Evolutionary conservation across 768 basidiomycete genomes (phyloP), one percentile per base, ranked within the genome.

Genomic region (Cystofilobasidium capitatum): DNA sequence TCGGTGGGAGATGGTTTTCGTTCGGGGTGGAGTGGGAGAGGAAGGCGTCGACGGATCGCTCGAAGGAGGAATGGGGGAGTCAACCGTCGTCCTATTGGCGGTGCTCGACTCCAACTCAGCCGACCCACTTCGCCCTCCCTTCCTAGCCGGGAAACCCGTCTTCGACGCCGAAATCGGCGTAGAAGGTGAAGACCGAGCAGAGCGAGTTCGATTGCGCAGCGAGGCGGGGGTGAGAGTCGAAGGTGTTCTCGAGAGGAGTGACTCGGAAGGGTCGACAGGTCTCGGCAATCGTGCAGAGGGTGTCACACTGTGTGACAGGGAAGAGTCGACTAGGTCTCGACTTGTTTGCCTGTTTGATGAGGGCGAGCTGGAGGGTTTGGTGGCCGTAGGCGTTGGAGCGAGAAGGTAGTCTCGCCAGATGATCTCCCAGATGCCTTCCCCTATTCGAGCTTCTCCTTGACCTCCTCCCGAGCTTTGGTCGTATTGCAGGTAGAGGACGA

Each of bases 381-480:
- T n/a, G n/a, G n/a, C n/a, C n/a, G n/a, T n/a, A n/a, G n/a, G n/a
- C n/a, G n/a, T n/a, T n/a, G n/a, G n/a, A 29, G 22, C n/a, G 17
- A 51, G 6, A n/a, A n/a, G n/a, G 24, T 26, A 51, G 24, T 55
- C 51, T 9, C 31, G 10, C 51, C 51, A 55, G 14, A 55, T 26
- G 31, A 55, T 55, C 29, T 55, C 51, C 51, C 51, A 55, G 2
- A 55, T 31, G 51, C 51, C 51, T 16, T 55, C 51, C 29, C 51
- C 51, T 1, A 55, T 9, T 7, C 51, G 26, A 16, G 29, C 51
- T n/a, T 55, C 51, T 26, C 51, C 51, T 2, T 14, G 17, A 4
- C 47, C 13, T 10, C 47, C n/a, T 3, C 22, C 47, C 14, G 51
- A 26, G 2, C 10, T 10, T 14, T 31, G 16, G 13, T 55, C 51